A percentile compares a stretch with the other conserved stretches of the same genome.
These are phyloP conservation scores for Cnidoscolus chayamansa DNA, from an alignment of 441 rosid species.

Conservation along the genomic window DNA sequence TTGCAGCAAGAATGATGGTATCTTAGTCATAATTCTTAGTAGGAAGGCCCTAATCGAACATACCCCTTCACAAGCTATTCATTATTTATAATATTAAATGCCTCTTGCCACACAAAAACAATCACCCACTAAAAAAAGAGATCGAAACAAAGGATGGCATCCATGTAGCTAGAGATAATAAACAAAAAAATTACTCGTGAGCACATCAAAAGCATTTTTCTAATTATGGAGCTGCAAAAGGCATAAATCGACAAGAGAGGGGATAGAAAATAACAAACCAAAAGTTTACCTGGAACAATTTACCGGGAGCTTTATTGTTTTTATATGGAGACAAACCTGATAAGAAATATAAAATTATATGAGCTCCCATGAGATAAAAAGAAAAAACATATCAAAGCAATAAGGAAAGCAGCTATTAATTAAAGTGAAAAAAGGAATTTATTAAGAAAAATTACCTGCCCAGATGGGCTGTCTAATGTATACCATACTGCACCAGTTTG, in stretches of 20 bases:
- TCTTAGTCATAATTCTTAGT: background rate
- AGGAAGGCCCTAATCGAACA: background rate
- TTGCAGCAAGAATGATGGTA: background rate
- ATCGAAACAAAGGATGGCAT: background rate
- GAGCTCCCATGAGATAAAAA: slow-evolving; percentile 20
- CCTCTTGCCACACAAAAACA: background rate
- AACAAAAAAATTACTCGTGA: background rate
- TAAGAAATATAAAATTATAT: slow-evolving; percentile 21
- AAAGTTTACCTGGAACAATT: slow-evolving; percentile 64
- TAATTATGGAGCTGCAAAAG: background rate
- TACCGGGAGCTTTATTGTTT: slow-evolving; percentile 57
- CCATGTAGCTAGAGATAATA: slow-evolving; percentile 4
- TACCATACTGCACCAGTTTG: slow-evolving; percentile 90
- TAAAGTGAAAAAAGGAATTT: slow-evolving; percentile 4
- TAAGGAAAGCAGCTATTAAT: slow-evolving; percentile 3
- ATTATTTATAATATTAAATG: background rate
- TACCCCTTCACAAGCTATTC: background rate
- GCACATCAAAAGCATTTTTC: background rate
- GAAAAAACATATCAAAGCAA: slow-evolving; percentile 14
- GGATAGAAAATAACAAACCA: slow-evolving; percentile 16
- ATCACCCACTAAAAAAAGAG: background rate
- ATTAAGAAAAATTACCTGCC: slow-evolving; percentile 57
- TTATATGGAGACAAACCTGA: slow-evolving; percentile 94
- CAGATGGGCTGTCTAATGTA: slow-evolving; percentile 83
- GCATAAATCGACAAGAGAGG: background rate